Percentiles rank a stretch among this genome's conserved stretches.
Conservation (phyloP, 2,329 filamentous ascomycete species). For the Ramichloridium luteum region DNA sequence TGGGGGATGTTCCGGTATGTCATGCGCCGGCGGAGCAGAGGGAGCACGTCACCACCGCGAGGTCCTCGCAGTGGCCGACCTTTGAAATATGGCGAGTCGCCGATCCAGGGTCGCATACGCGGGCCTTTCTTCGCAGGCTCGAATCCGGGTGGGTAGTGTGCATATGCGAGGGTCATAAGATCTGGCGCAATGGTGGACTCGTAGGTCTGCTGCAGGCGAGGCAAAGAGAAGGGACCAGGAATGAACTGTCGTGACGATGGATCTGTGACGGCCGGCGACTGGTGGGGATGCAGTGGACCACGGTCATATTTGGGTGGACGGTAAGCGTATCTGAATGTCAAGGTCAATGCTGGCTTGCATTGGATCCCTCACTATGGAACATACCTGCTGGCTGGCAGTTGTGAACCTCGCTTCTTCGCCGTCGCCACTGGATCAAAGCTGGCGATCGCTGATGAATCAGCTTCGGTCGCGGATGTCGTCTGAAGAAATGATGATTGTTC, state of each 20-base stretch:
- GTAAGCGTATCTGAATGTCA: constrained; percentile 93
- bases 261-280: constrained; percentile 76
- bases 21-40: constrained; percentile 53
- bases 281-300: constrained; percentile 83
- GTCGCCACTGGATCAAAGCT: constrained; percentile 33
- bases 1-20: constrained; percentile 77
- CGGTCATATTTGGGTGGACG: constrained; percentile 90
- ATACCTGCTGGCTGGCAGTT: constrained; percentile 43
- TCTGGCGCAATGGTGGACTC: constrained; percentile 76
- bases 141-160: constrained; percentile 71
- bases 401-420: constrained; percentile 23
- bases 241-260: constrained; percentile 78
- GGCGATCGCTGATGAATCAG: constrained; percentile 31
- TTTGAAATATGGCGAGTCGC: constrained; percentile 85
- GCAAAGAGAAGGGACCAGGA: constrained; percentile 80
- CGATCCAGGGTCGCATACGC: constrained; percentile 74
- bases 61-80: constrained; percentile 78
- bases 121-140: constrained; percentile 44
- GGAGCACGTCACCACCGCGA: constrained; percentile 61
- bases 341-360: no score
- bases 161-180: constrained; percentile 78
- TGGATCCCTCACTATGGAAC: no score
- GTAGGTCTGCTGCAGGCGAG: constrained; percentile 82
- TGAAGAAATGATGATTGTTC: constrained; percentile 34
- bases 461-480: constrained; percentile 24